Percentiles rank a stretch among this genome's conserved stretches.
These are phyloP conservation scores for Quercus rubra DNA, from an alignment of 306 rosid species.

Conservation along the genomic window DNA sequence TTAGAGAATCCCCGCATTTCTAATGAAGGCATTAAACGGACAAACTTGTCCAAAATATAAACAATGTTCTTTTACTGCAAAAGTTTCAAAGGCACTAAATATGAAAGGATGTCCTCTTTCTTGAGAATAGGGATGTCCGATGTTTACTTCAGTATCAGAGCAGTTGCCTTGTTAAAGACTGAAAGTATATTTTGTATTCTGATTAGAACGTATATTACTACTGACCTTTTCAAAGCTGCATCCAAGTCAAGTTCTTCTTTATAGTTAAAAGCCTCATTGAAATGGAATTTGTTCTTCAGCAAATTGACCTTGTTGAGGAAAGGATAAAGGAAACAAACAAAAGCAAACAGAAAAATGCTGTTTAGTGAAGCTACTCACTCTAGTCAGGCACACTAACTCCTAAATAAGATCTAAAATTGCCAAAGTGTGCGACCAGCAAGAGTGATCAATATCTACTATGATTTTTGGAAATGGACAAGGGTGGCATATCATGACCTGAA, in stretches of 20 bases:
- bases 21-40: too few species aligned
- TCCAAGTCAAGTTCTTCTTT: slow-evolving; percentile 34
- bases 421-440: too few species aligned
- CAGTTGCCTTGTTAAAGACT: background rate
- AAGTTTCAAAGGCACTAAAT: too few species aligned
- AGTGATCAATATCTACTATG: background rate
- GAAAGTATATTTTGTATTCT: background rate
- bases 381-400: background rate
- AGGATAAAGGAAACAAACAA: background rate
- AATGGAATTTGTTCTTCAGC: slow-evolving; percentile 31
- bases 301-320: slow-evolving; percentile 3
- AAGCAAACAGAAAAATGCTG: background rate
- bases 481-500: too few species aligned
- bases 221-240: slow-evolving; percentile 25
- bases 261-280: slow-evolving; percentile 33
- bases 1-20: too few species aligned
- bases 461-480: background rate
- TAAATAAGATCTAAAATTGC: too few species aligned
- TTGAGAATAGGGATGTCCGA: too few species aligned
- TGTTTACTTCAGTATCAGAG: background rate
- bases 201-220: background rate
- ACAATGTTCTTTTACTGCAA: too few species aligned
- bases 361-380: background rate
- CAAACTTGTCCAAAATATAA: too few species aligned
- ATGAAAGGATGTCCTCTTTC: too few species aligned